Percentiles rank a stretch among this genome's conserved stretches.
These are phyloP conservation scores for Claviceps sp. DNA, from an alignment of 2,329 filamentous ascomycete species.

Conservation along the genomic window DNA sequence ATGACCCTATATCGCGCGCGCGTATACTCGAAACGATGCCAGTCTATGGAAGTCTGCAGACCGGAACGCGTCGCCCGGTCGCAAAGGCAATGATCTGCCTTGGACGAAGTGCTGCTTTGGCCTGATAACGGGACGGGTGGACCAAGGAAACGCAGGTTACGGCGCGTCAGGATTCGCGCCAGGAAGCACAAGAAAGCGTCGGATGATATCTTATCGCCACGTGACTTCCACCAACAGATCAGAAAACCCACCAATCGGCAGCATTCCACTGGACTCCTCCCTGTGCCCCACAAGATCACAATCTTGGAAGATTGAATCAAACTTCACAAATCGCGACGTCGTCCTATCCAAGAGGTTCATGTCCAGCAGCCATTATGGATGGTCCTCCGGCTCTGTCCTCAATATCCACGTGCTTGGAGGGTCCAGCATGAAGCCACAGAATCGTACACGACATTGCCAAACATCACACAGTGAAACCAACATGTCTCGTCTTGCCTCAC, in stretches of 20 bases:
- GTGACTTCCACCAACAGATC: neutral
- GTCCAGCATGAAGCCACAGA: neutral
- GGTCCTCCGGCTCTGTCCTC: too few relatives aligned
- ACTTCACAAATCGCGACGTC: neutral
- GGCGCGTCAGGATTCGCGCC: constrained; percentile 2
- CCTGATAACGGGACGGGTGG: neutral
- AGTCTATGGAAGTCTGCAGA: neutral
- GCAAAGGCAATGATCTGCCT: constrained; percentile 10
- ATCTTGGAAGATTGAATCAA: neutral
- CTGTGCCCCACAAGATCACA: neutral
- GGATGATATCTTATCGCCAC: neutral
- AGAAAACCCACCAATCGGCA: constrained; percentile 13
- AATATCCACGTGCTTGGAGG: too few relatives aligned
- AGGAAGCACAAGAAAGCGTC: neutral
- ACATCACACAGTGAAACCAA: neutral
- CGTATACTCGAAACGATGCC: constrained; percentile 1
- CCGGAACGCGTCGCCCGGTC: constrained; percentile 8
- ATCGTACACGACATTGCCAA: too few relatives aligned
- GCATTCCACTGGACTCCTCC: constrained; percentile 5
- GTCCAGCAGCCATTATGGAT: too few relatives aligned
- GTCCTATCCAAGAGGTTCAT: too few relatives aligned
- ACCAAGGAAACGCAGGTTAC: neutral
- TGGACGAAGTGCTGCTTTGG: constrained; percentile 3
- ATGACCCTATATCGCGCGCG: neutral
- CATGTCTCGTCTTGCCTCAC: constrained; percentile 5